Evolutionary conservation across 768 basidiomycete species (phyloP), one percentile per base, ranked within the genome.

Genomic region (Clavulina sp.): DNA sequence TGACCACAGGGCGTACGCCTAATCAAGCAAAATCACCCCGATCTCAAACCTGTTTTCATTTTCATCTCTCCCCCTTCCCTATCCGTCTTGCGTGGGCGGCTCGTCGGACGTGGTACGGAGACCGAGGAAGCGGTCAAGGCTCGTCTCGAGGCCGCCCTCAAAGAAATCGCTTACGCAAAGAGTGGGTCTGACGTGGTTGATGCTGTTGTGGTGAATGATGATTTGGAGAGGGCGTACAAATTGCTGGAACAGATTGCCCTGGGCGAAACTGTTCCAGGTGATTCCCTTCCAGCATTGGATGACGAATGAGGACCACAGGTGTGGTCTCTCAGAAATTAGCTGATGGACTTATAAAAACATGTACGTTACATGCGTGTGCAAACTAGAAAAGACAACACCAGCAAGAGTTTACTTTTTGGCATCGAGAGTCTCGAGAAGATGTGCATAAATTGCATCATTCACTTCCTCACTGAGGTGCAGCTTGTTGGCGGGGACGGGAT

Each of bases 61-160:
- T 73, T 73, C 62, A 65, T 73, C 58, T 63, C 69, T 2, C 71
- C 71, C 0, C 71, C 71, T 0, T 64, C 66, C 2, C 53, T 70
- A 49, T 48, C 62, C 0, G 59, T 59, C 6, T 64, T 73, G 34
- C 60, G 62, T 31, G 50, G 57, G 2, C 63, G 71, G 23, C 60
- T 72, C 5, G 60, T 59, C 1, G 68, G 68, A 0, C 61, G 70
- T 23, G 69, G 70, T 1, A 71, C 70, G 36, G 71, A 71, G 56
- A 65, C 67, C 3, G 62, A 62, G 7, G 59, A 62, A n/a, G 59
- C 59, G 2, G 56, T 70, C 28, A 24, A 57, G 3, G 61, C 62
- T 18, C 60, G 71, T 1, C 58, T 73, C 16, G 60, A 59, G 7
- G 68, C 69, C 1, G 69, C 69, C 1, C 57, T 60, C 24, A 58